Conservation (phyloP, 192 early-diverging fungal genomes). For the Coemansia sp. region DNA sequence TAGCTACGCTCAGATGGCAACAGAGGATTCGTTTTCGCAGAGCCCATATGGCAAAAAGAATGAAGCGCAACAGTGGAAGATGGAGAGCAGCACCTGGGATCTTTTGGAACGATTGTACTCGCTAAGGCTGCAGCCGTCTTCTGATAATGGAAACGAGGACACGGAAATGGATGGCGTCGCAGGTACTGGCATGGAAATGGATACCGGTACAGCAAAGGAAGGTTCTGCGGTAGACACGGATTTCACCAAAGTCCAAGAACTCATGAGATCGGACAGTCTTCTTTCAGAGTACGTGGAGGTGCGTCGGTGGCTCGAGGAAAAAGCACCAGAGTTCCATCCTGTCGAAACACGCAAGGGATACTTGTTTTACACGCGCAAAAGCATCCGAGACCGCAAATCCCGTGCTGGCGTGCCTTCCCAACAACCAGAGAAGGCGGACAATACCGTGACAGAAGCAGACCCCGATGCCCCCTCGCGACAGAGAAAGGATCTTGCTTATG, state of each 20-base stretch:
- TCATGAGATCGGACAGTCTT: slow-evolving; percentile 23
- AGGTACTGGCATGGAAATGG: background rate
- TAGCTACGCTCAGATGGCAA: background rate
- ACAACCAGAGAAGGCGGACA: background rate
- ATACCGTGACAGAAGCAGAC: slow-evolving; percentile 38
- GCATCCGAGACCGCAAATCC: slow-evolving; percentile 22
- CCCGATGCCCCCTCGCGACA: slow-evolving; percentile 44
- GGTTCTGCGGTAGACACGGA: slow-evolving; percentile 12
- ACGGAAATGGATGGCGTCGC: background rate
- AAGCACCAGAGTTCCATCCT: slow-evolving; percentile 41
- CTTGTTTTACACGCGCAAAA: slow-evolving; percentile 52
- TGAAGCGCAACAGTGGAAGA: slow-evolving; percentile 28
- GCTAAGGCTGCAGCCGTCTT: slow-evolving; percentile 20
- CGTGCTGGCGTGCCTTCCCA: background rate
- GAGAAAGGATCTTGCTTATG: slow-evolving; percentile 24
- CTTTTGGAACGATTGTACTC: slow-evolving; percentile 42
- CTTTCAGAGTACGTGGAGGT: slow-evolving; percentile 49
- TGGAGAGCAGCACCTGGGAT: slow-evolving; percentile 53
- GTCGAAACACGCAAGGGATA: slow-evolving; percentile 57
- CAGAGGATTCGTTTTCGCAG: background rate
- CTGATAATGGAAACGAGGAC: slow-evolving; percentile 7
- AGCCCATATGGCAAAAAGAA: slow-evolving; percentile 6
- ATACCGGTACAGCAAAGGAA: background rate
- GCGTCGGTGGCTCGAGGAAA: slow-evolving; percentile 54
- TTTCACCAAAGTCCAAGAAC: slow-evolving; percentile 37